Evolutionary conservation across 2,329 filamentous ascomycete species (phyloP), one percentile per base, ranked within the genome.

Genomic region (Akanthomyces lecanii): DNA sequence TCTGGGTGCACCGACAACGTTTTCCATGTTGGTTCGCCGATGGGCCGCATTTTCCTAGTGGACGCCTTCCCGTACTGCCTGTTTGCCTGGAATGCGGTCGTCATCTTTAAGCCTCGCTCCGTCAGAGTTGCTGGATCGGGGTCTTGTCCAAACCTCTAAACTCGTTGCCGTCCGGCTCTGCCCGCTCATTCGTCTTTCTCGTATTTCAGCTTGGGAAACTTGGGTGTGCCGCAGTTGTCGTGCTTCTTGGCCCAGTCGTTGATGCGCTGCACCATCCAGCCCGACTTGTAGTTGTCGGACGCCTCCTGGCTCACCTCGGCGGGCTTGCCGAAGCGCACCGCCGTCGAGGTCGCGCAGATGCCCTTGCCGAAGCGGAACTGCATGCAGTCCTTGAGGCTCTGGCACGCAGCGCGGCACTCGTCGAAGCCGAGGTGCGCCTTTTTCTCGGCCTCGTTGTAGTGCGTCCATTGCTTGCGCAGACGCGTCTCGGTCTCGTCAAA

Each of bases 361-460:
- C 75, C 71, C n/a, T 76, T 66, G 36, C 72, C 68, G 67, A 73
- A 81, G 36, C 71, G 71, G 66, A 73, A 81, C 66, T 79, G 77
- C 65, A 80, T 74, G 70, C 79, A 82, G 10, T 69, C 63, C 0
- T 65, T 38, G 38, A 71, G 58, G 51, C 69, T 72, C 47, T 76
- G 67, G 68, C 84, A 86, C 2, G 79, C 78, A 33, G 68, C 69
- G 3, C 71, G 72, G 69, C 82, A 85, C 58, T 77, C 66, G 2
- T 79, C 76, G 48, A 75, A 75, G 42, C 73, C 77, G 54, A 67
- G 63, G 66, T 81, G 77, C 0, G 81, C 81, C 14, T 71, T 65
- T 67, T 73, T 72, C 68, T 82, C 78, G 4, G 72, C 61, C 5
- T 71, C 67, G 0, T 73, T 73, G 55, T 77, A 70, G 10, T 72